Evolutionary conservation across 805 yeast genomes (phyloP), one percentile per base, ranked within the genome.

Genomic region (Ogataea paraovalis): DNA sequence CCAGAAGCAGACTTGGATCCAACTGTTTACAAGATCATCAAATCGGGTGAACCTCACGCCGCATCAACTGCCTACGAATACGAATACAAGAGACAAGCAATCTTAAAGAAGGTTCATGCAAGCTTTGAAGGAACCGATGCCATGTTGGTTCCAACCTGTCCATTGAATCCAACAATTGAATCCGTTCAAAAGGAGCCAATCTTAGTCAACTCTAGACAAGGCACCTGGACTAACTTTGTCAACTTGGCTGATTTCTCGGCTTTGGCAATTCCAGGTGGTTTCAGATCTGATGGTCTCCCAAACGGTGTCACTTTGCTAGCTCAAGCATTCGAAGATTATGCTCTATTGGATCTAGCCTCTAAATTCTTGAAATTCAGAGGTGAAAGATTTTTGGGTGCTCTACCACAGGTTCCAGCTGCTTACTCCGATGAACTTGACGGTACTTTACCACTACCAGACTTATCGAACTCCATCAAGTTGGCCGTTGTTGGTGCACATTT

Each of bases 401-500:
- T 62, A 27, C 43, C 46, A 12, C 44, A 41, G 21, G 36, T 43
- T 27, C 58, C 65, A 12, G 70, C 69, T 41, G 45, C 59, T 13
- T 34, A 34, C 30, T 48, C 61, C 21, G 85, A 81, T 55, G 80
- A 73, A 48, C 66, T 81, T 41, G 62, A 72, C 45, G 52, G 65
- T 1, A 52, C 66, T 14, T 65, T 76, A 28, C 87, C 86, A n/a
- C 54, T 64, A 36, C 70, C 73, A 21, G 62, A 67, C 39, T 56
- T 69, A 23, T 65, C 72, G 1, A 53, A 67, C 30, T 71, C 78
- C 9, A 73, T 89, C 50, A 76, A 83, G 51, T 70, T 92, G 48
- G 97, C 97, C 1, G 99, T 94, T 33, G 98, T 92, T 42, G 99
- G 99, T 47, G 97, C 97, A 42, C 99, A 92, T 64, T 74, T 94